Conservation (phyloP, 306 rosid genomes). For the Quercus berberidifolia region DNA sequence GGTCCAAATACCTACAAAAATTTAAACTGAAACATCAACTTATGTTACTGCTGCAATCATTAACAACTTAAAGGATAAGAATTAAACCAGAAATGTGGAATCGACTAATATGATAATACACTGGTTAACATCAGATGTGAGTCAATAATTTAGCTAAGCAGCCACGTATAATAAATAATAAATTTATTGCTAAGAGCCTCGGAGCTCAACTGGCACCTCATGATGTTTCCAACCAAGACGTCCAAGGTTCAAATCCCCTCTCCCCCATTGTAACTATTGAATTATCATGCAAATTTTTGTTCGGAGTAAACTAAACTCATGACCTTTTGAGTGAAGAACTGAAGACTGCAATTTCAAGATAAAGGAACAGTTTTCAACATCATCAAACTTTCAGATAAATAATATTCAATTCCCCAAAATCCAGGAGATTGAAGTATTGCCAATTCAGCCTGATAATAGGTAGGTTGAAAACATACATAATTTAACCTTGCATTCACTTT, state of each 20-base stretch:
- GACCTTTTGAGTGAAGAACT: too few species aligned
- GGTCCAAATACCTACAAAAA: conserved; percentile 44
- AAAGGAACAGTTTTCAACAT: not conserved
- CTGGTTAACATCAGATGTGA: not conserved
- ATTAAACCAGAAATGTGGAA: not conserved
- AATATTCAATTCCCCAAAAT: not conserved
- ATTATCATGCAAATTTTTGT: not conserved
- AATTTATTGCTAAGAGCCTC: not conserved
- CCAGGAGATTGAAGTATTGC: not conserved
- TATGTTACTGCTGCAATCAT: not conserved
- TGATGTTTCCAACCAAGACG: not conserved
- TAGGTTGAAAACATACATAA: too few species aligned
- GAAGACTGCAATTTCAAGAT: too few species aligned
- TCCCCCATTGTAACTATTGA: too few species aligned
- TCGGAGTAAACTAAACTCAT: not conserved
- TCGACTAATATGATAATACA: not conserved
- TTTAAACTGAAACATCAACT: not conserved
- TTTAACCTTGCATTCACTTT: too few species aligned
- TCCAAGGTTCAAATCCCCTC: too few species aligned
- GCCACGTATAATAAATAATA: not conserved
- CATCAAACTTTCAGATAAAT: not conserved
- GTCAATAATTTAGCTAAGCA: not conserved
- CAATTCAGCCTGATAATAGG: too few species aligned
- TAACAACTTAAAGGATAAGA: not conserved
- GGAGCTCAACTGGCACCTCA: not conserved